Evolutionary conservation across 108 stramenopile species (phyloP).

Genomic region (Conticribra weissflogii): DNA sequence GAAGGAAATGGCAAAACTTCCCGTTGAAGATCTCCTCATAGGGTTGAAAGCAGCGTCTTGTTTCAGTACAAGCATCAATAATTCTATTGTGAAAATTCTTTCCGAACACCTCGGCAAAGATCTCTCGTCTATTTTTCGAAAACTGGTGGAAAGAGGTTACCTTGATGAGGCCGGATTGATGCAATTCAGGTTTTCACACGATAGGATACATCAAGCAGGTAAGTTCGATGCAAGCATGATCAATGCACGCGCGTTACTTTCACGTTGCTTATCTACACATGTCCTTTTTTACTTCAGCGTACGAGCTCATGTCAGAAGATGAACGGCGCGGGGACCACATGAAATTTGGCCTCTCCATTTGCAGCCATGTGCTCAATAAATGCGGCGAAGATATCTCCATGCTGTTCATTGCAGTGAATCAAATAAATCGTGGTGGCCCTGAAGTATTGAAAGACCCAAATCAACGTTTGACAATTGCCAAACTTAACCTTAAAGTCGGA

Average conservation of each 20-base stretch:
- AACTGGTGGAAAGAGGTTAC: slow-evolving; percentile 4
- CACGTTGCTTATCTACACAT: no score
- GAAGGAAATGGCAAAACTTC: slow-evolving; percentile 20
- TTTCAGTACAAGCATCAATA: slow-evolving; percentile 24
- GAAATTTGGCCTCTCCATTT: slow-evolving; percentile 26
- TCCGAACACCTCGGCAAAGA: slow-evolving; percentile 8
- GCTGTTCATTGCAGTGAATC: slow-evolving; percentile 38
- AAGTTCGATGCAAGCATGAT: background rate
- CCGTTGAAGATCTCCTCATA: slow-evolving; percentile 10
- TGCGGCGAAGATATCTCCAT: slow-evolving; percentile 13
- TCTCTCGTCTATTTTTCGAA: background rate
- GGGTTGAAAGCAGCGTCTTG: slow-evolving; percentile 35
- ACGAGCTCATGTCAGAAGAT: slow-evolving; percentile 15
- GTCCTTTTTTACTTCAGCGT: no score
- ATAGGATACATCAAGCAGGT: no score
- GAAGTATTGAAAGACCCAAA: slow-evolving; percentile 1
- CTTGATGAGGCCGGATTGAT: no score
- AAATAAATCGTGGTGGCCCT: slow-evolving; percentile 27
- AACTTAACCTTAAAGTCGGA: slow-evolving; percentile 34
- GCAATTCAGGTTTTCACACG: no score
- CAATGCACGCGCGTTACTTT: slow-evolving; percentile 31
- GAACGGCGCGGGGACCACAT: slow-evolving; percentile 11
- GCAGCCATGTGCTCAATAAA: background rate
- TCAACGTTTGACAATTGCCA: slow-evolving; percentile 14
- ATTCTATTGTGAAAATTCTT: slow-evolving; percentile 8